phyloP scores from a whole-genome alignment of 805 yeast genomes.

The Maudiozyma serrabonitensis region DNA sequence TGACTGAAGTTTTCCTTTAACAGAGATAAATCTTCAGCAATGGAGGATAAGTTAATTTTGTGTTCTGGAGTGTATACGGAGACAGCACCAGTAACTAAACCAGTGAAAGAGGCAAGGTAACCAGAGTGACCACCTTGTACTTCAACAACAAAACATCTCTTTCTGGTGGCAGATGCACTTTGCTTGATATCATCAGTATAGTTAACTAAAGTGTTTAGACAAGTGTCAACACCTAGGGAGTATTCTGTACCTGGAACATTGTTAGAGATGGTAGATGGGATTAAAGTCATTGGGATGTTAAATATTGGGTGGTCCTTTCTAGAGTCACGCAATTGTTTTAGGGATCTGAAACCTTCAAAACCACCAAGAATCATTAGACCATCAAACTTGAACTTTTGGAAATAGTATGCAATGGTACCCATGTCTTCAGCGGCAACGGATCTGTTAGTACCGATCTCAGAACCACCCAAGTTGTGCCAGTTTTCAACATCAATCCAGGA shows the following conservation, averaged over 20 bases:
- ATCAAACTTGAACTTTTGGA: constrained; percentile 80
- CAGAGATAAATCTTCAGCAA: constrained; percentile 66
- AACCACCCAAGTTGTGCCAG: constrained; percentile 88
- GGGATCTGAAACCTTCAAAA: constrained; percentile 86
- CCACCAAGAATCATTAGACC: constrained; percentile 93
- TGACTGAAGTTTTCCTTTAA: constrained; percentile 57
- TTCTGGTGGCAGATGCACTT: constrained; percentile 88
- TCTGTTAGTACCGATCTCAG: constrained; percentile 95
- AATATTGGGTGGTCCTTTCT: constrained; percentile 77
- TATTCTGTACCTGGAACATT: constrained; percentile 99
- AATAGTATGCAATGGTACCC: constrained; percentile 86
- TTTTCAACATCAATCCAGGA: constrained; percentile 80
- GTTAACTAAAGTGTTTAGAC: constrained; percentile 79
- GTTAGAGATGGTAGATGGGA: constrained; percentile 94
- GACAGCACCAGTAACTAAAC: constrained; percentile 82
- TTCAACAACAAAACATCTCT: constrained; percentile 90
- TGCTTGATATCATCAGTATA: constrained; percentile 95
- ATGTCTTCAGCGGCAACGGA: constrained; percentile 72
- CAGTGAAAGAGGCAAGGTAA: constrained; percentile 77
- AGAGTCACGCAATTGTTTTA: constrained; percentile 72
- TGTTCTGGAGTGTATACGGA: constrained; percentile 89
- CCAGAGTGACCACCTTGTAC: constrained; percentile 98
- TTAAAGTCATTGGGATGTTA: constrained; percentile 85
- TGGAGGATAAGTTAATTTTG: constrained; percentile 54
- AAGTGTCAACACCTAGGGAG: constrained; percentile 91